phyloP scores from a whole-genome alignment of 2,329 filamentous ascomycete species.

The Fusarium anthophilum region DNA sequence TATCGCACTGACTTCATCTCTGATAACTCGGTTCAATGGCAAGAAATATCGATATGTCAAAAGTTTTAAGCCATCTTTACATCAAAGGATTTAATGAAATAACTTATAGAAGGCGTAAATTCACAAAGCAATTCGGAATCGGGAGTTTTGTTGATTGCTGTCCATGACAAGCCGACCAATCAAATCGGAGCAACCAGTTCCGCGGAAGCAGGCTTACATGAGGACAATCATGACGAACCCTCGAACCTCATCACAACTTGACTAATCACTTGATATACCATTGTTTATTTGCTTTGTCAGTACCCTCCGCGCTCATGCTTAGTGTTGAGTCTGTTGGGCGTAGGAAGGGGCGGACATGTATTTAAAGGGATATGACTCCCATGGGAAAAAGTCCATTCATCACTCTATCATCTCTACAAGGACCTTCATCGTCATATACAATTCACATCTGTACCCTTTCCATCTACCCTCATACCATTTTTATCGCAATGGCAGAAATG shows the following conservation, averaged over 20 bases:
- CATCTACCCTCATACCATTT: neutral
- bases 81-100: neutral
- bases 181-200: fast-evolving
- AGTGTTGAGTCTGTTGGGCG: fast-evolving
- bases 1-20: neutral
- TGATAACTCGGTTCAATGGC: neutral
- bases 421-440: fast-evolving
- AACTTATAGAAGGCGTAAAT: neutral
- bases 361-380: fast-evolving
- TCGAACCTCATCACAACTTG: neutral
- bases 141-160: neutral
- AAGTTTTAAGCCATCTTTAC: fast-evolving
- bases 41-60: fast-evolving
- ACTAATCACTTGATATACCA: neutral
- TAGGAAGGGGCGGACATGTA: neutral
- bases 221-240: neutral
- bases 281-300: neutral
- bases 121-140: neutral
- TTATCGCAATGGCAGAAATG: neutral
- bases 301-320: neutral
- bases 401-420: no score
- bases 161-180: neutral
- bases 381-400: fast-evolving
- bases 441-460: fast-evolving
- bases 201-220: neutral